phyloP scores from a whole-genome alignment of 345 rosid species.

The Noccaea bulbosa region DNA sequence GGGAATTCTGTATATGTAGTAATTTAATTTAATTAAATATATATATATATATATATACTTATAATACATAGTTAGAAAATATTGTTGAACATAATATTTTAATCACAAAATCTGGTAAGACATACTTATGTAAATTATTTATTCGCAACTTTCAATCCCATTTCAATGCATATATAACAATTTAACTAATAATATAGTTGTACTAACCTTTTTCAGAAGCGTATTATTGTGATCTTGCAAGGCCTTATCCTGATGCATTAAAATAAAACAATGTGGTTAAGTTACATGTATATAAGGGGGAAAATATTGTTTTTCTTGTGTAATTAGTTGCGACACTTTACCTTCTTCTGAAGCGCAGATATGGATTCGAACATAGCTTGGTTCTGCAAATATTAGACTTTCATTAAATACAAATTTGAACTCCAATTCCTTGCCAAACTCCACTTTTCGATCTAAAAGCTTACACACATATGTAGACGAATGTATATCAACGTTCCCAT shows the following conservation, averaged over 20 bases:
- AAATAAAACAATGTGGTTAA: not conserved
- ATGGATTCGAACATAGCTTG: constrained; percentile 83
- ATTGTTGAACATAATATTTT: not conserved
- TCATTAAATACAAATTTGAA: not conserved
- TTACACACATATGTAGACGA: not conserved
- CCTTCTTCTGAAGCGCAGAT: constrained; percentile 86
- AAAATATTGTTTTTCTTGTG: not conserved
- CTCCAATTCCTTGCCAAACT: not conserved
- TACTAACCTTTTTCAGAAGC: constrained; percentile 73
- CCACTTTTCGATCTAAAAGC: not conserved
- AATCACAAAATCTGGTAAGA: not conserved
- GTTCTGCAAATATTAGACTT: constrained; percentile 51
- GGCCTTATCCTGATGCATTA: constrained; percentile 60
- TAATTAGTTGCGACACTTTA: constrained; percentile 32
- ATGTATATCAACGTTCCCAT: constrained; percentile 5
- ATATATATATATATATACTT: not conserved
- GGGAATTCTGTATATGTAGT: not conserved
- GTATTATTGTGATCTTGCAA: constrained; percentile 70
- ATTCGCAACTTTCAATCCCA: constrained; percentile 1
- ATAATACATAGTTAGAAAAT: not conserved
- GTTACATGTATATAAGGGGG: not conserved
- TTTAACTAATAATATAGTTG: not conserved
- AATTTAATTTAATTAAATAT: not conserved
- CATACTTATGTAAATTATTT: not conserved
- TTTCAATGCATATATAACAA: not conserved